These are phyloP conservation scores for Fraxinus paxiana DNA, from an alignment of 305 asterid species.

Conservation along the genomic window DNA sequence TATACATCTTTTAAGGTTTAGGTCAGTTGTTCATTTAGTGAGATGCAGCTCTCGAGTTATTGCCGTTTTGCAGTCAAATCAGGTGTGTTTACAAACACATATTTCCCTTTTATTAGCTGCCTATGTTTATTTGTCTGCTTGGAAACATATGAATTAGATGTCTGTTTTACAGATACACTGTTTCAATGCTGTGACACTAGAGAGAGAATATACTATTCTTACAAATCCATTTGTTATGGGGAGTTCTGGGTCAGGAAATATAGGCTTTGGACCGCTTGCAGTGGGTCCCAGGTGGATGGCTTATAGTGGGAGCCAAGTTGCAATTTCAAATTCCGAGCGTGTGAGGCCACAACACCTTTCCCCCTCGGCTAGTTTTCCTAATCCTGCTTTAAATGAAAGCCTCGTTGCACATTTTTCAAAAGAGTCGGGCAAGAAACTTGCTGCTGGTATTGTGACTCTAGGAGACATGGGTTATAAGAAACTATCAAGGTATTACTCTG, in stretches of 20 bases:
- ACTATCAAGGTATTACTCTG: slow-evolving; percentile 81
- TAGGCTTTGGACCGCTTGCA: slow-evolving; percentile 87
- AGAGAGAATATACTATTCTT: slow-evolving; percentile 65
- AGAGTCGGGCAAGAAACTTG: slow-evolving; percentile 93
- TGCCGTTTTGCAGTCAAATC: slow-evolving; percentile 71
- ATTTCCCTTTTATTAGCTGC: background rate
- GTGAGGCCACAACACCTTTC: slow-evolving; percentile 76
- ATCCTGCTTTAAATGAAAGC: slow-evolving; percentile 64
- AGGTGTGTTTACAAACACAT: slow-evolving; percentile 39
- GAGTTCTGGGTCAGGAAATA: slow-evolving; percentile 45
- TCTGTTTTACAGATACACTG: slow-evolving; percentile 60
- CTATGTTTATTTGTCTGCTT: background rate
- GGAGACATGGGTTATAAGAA: slow-evolving; percentile 88
- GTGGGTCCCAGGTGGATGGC: slow-evolving; percentile 96
- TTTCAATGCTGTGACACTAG: slow-evolving; percentile 71
- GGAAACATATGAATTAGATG: slow-evolving; percentile 4
- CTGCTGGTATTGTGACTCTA: slow-evolving; percentile 77
- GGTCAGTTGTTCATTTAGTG: slow-evolving; percentile 75
- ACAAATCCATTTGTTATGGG: slow-evolving; percentile 69
- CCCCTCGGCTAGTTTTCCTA: slow-evolving; percentile 51
- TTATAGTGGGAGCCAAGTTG: slow-evolving; percentile 78
- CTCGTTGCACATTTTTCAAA: slow-evolving; percentile 86
- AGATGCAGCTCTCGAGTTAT: slow-evolving; percentile 81
- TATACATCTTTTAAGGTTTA: slow-evolving; percentile 71
- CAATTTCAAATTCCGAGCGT: slow-evolving; percentile 49